Evolutionary conservation across 2,329 filamentous ascomycete species (phyloP).

Genomic region (Graphilbum sp.): DNA sequence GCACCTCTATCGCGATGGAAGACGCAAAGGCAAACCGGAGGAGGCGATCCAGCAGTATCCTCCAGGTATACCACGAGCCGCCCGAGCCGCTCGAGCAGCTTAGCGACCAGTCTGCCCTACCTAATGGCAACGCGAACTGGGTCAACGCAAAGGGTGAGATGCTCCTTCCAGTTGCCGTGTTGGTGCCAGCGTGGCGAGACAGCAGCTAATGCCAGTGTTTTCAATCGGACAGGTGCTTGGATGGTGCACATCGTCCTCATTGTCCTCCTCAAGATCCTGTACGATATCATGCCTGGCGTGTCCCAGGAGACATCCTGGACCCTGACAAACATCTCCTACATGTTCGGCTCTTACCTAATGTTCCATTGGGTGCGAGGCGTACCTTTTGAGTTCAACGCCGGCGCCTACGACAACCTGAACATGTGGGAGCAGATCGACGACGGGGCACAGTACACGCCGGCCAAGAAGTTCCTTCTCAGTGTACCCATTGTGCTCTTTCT

Average conservation of each 20-base stretch:
- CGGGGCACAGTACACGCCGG: constrained; percentile 93
- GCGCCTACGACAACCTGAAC: constrained; percentile 97
- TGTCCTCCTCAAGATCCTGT: constrained; percentile 81
- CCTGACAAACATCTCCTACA: constrained; percentile 95
- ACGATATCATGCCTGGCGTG: constrained; percentile 88
- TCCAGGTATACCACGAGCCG: constrained; percentile 86
- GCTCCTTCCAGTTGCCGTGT: no score
- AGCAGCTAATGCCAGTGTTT: not conserved
- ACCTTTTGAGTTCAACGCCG: constrained; percentile 96
- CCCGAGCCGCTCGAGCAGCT: constrained; percentile 94
- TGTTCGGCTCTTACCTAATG: constrained; percentile 98
- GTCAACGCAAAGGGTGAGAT: constrained; percentile 97
- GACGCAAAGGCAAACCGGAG: constrained; percentile 57
- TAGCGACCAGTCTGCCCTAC: constrained; percentile 85
- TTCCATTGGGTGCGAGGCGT: constrained; percentile 98
- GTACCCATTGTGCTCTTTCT: constrained; percentile 91
- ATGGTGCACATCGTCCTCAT: constrained; percentile 94
- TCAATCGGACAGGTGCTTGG: constrained; percentile 62
- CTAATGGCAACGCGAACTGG: constrained; percentile 96
- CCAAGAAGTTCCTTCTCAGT: constrained; percentile 93
- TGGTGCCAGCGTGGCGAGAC: no score
- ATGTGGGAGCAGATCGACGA: constrained; percentile 99
- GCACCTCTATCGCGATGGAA: constrained; percentile 29
- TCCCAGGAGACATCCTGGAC: constrained; percentile 99
- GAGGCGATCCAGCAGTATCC: constrained; percentile 90